Evolutionary conservation across 225 moss, liverwort and hornwort genomes (phyloP), one percentile per base, ranked within the genome.

Genomic region (Polytrichum formosum): DNA sequence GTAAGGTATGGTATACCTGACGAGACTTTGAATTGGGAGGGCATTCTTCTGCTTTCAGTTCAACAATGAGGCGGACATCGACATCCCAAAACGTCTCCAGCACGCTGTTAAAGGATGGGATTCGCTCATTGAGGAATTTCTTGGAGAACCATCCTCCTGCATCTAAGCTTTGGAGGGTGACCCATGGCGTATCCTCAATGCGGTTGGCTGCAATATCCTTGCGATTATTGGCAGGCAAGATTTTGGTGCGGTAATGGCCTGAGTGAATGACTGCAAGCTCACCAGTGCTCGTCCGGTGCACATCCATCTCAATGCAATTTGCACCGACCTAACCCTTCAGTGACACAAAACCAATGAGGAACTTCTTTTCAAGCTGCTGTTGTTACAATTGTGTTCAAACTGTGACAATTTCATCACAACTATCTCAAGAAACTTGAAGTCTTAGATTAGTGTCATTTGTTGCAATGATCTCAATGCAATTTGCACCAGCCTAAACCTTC

Each of bases 241-340:
- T 18, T 71, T 73, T 73, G 56, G 53, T 77, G 62, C 83, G 80
- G 61, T 67, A 86, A 66, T 86, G 86, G n/a, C 29, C 65, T 46
- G 71, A 82, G 58, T 86, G 86, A 21, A 86, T 70, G 67, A 86
- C 86, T 65, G 80, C 86, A 27, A 83, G 67, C 65, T 70, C 70
- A 26, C 86, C 86, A 64, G 83, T 80, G 58, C 75, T 71, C 13
- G 86, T 86, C 37, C 83, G 86, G 75, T 86, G 86, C 70, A 86
- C 83, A 69, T 86, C 86, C 86, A 86, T 86, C 78, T 86, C 86
- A 65, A 86, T 78, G 66, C 86, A 86, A 63, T 86, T 86, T 30
- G 86, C 86, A 64, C 86, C 86, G 13, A 80, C 86, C 86, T 86
- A 83, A 80, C 66, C 80, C 82, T 82, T 85, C 74, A 79, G 76